Evolutionary conservation across 176 grass and related monocot genomes (phyloP), one percentile per base, ranked within the genome.

Genomic region (Puccinellia tenuiflora): DNA sequence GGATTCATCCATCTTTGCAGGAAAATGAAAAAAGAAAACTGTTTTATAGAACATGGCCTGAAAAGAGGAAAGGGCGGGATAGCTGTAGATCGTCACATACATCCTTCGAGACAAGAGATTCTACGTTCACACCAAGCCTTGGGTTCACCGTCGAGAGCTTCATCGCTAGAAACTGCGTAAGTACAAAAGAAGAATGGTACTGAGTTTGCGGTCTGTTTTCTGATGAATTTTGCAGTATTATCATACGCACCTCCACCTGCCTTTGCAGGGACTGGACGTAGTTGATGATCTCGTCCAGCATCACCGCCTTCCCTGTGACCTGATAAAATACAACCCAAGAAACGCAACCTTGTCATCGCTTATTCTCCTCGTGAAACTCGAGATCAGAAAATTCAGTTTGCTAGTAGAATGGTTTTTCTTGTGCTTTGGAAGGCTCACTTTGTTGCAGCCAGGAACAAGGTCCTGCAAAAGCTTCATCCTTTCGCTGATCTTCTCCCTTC

Each of bases 281-380:
- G 85, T 99, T 99, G 85, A 99, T 96, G 67, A 99, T 99, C 82
- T 99, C 96, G 15, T 99, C 96, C 17, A 99, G 96, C 96, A 99
- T 99, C 10, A 99, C 96, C 2, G 96, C 96, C 84, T 99, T 99
- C 54, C 96, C 96, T 5, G 95, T 97, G 45, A 97, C 92, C 95
- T 97, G 81, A 61, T 85, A 65, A 65, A 33, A 9, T 9, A 34
- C 25, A 29, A 61, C 25, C 2, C 6, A 64, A 33, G 15, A 33
- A 33, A 64, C 29, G 15, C 60, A 64, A 33, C 6, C 15, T 64
- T 15, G 0, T 61, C 61, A 16, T 34, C 16, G 9, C 2, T 63
- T 25, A 12, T 30, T 63, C 59, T 64, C 16, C 60, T 8, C 15
- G 29, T 2, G 11, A 8, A 64, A 8, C 60, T 64, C 29, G 9